Percentiles rank a stretch among this genome's conserved stretches.
Conservation (phyloP, 2,329 filamentous ascomycete species). For the Neophaeococcomyces mojaviensis region DNA sequence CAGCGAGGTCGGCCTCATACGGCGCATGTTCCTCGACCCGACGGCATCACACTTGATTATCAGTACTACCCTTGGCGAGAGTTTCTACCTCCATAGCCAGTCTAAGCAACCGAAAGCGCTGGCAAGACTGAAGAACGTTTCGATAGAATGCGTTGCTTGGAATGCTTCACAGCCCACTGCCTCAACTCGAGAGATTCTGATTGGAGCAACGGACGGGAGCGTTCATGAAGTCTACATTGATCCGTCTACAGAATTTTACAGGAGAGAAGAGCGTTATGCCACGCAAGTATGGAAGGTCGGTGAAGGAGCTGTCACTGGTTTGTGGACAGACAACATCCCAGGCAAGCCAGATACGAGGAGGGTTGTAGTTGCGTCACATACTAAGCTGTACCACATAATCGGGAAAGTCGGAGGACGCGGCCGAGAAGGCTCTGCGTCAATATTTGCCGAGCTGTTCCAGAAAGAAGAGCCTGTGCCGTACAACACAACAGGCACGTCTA, state of each 20-base stretch:
- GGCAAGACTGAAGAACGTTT: slow-evolving; percentile 73
- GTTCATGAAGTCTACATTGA: slow-evolving; percentile 95
- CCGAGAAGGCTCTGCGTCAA: slow-evolving; percentile 71
- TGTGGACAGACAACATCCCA: slow-evolving; percentile 71
- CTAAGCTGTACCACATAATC: slow-evolving; percentile 69
- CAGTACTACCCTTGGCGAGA: slow-evolving; percentile 84
- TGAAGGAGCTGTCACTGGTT: slow-evolving; percentile 74
- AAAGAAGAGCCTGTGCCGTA: slow-evolving; percentile 71
- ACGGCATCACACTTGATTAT: slow-evolving; percentile 91
- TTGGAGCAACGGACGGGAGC: slow-evolving; percentile 88
- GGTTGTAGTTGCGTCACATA: slow-evolving; percentile 72
- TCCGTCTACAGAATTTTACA: slow-evolving; percentile 87
- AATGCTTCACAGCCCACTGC: slow-evolving; percentile 87
- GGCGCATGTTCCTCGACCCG: slow-evolving; percentile 93
- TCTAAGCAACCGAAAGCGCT: slow-evolving; percentile 79
- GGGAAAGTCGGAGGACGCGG: slow-evolving; percentile 67
- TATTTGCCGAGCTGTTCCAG: slow-evolving; percentile 84
- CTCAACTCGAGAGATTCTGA: slow-evolving; percentile 85
- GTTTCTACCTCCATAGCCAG: slow-evolving; percentile 96
- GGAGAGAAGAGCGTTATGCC: slow-evolving; percentile 86
- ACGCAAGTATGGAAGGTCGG: slow-evolving; percentile 74
- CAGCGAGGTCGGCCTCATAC: slow-evolving; percentile 83
- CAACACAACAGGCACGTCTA: slow-evolving; percentile 57
- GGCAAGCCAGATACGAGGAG: slow-evolving; percentile 65
- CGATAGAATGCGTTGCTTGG: slow-evolving; percentile 88